Evolutionary conservation across 805 yeast genomes (phyloP), one percentile per base, ranked within the genome.

Genomic region (Wickerhamiella dianesei): DNA sequence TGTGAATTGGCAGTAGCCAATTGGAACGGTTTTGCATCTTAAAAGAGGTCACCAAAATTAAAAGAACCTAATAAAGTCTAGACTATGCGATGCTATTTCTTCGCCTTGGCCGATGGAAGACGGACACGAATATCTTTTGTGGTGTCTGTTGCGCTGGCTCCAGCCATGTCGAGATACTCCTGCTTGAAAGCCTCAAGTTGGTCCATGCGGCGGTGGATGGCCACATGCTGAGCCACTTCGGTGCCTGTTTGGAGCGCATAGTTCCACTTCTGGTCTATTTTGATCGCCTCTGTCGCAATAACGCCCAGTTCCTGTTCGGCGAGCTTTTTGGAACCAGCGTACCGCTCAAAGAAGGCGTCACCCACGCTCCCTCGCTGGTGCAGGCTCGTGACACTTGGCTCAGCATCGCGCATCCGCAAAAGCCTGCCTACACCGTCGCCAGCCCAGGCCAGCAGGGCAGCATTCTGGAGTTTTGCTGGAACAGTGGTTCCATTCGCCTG

Each of bases 351-450:
- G 35, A 84, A 69, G 45, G 83, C 95, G 58, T 92, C 97, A 32
- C 96, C 96, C 51, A 92, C 79, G 16, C 87, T 77, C 0, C 97
- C 97, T 46, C 76, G 77, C 59, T 88, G 89, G 62, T 87, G 88
- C 50, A 92, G 69, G 46, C 74, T 70, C 44, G 74, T 76, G 58
- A 86, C 74, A 48, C 72, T 76, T 4, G 80, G 79, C 62, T 82
- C 82, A 51, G 75, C 71, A 60, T 89, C 96, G 61, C 82, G 81
- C 61, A 87, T 67, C 59, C 83, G 82, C 63, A 89, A 72, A 50
- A 92, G 72, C 59, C 95, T 75, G 64, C 94, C 78, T 48, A 92
- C 70, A 9, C 87, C 82, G 65, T 89, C 97, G 6, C 88, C 82
- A n/a, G 94, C 84, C 65, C 84, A 73, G 55, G 75, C 72, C 45